These are phyloP conservation scores for Monosporozyma servazzii DNA, from an alignment of 805 yeast species.

Conservation along the genomic window DNA sequence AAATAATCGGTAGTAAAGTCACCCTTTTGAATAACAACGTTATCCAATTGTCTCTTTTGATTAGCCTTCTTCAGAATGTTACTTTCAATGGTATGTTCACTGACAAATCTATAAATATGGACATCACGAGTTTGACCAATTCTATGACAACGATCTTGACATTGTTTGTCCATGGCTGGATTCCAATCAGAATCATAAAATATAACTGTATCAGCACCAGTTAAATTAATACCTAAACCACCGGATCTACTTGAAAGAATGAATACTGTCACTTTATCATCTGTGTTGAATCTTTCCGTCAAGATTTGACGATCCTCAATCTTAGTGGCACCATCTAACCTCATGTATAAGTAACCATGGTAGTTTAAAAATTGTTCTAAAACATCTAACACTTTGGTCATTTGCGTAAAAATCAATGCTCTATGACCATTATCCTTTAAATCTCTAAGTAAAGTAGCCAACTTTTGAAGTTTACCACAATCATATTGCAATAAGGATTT, in stretches of 20 bases:
- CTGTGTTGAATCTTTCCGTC: constrained; percentile 88
- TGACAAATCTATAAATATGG: constrained; percentile 90
- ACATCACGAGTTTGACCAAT: constrained; percentile 98
- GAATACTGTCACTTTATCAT: constrained; percentile 77
- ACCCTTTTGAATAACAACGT: constrained; percentile 94
- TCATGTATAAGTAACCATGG: constrained; percentile 88
- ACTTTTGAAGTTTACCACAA: constrained; percentile 89
- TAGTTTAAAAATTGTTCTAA: constrained; percentile 87
- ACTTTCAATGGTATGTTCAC: constrained; percentile 92
- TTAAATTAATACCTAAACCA: constrained; percentile 92
- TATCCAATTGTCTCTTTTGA: constrained; percentile 87
- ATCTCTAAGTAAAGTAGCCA: constrained; percentile 66
- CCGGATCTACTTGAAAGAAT: constrained; percentile 94
- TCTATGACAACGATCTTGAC: constrained; percentile 98
- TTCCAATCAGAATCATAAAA: constrained; percentile 99
- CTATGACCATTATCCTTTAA: constrained; percentile 83
- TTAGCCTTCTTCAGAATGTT: constrained; percentile 90
- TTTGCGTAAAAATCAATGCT: constrained; percentile 91
- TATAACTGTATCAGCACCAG: constrained; percentile 98
- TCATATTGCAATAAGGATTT: constrained; percentile 86
- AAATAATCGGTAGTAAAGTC: constrained; percentile 97
- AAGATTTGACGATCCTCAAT: constrained; percentile 92
- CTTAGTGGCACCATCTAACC: constrained; percentile 95
- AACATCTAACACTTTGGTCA: constrained; percentile 93
- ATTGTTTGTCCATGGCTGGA: constrained; percentile 98